These are phyloP conservation scores for Emergomyces pasteurianus DNA, from an alignment of 2,329 filamentous ascomycete species.

Conservation along the genomic window DNA sequence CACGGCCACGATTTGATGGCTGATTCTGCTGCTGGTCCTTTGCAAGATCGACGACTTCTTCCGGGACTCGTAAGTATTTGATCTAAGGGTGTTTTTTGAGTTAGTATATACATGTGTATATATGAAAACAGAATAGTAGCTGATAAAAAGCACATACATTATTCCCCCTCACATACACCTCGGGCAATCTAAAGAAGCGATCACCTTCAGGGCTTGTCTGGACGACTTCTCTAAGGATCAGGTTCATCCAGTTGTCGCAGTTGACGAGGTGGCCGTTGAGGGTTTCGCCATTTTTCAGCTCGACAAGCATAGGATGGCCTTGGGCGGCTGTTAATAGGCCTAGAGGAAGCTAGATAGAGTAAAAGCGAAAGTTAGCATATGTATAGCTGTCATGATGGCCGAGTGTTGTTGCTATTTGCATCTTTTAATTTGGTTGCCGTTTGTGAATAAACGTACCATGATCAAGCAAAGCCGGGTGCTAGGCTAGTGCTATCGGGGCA, in stretches of 20 bases:
- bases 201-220: constrained; percentile 93
- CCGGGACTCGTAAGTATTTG: constrained; percentile 92
- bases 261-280: constrained; percentile 91
- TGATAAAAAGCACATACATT: constrained; percentile 53
- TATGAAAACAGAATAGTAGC: background rate
- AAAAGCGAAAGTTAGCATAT: background rate
- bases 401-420: no score
- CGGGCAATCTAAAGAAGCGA: constrained; percentile 80
- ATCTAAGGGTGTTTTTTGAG: constrained; percentile 48
- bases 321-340: constrained; percentile 90
- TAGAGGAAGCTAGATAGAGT: constrained; percentile 43
- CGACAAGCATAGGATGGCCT: constrained; percentile 94
- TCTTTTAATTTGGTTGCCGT: no score
- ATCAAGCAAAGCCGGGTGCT: background rate
- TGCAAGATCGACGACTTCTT: constrained; percentile 89
- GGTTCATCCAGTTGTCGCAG: constrained; percentile 99
- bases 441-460: background rate
- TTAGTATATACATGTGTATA: background rate
- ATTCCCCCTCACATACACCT: constrained; percentile 94
- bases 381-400: background rate
- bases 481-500: background rate
- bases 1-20: constrained; percentile 31
- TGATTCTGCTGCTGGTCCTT: constrained; percentile 82
- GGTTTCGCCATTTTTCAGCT: constrained; percentile 95
- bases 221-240: constrained; percentile 92